A percentile compares a stretch with the other conserved stretches of the same genome.
Conservation (phyloP, 2,329 filamentous ascomycete genomes). For the Rugonectria rugulosa region DNA sequence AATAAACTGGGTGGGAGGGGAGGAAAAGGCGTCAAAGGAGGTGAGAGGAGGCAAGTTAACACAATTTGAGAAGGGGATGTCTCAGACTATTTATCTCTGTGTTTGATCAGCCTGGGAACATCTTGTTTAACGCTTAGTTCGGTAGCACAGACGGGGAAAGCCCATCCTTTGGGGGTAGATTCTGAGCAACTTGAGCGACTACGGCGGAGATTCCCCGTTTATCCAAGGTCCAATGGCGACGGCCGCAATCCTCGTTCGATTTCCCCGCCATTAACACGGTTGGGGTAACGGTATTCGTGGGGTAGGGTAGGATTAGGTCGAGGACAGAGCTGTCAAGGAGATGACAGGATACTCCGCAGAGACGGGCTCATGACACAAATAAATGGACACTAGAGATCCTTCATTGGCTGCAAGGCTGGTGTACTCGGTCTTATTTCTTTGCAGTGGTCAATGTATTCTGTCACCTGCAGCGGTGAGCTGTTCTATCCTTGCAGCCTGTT, state of each 20-base stretch:
- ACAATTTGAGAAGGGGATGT: neutral
- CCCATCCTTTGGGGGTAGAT: neutral
- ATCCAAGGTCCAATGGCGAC: neutral
- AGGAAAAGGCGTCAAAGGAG: neutral
- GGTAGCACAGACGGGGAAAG: neutral
- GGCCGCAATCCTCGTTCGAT: neutral
- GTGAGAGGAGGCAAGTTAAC: neutral
- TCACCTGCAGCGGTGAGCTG: no score
- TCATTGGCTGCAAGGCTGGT: no score
- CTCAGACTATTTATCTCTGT: neutral
- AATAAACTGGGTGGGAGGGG: neutral
- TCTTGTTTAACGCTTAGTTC: neutral
- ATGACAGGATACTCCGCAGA: no score
- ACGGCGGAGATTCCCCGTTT: slow-evolving; percentile 2
- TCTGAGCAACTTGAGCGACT: neutral
- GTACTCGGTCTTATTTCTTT: no score
- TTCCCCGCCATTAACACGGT: neutral
- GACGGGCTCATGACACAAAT: no score
- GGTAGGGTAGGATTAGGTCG: no score
- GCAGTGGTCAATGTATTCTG: no score
- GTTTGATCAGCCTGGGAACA: neutral
- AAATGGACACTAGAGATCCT: no score
- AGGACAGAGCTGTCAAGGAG: no score
- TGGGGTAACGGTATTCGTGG: neutral
- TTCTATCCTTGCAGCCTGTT: no score